These are phyloP conservation scores for Aureobasidium sp. DNA, from an alignment of 2,329 filamentous ascomycete species.

Conservation along the genomic window DNA sequence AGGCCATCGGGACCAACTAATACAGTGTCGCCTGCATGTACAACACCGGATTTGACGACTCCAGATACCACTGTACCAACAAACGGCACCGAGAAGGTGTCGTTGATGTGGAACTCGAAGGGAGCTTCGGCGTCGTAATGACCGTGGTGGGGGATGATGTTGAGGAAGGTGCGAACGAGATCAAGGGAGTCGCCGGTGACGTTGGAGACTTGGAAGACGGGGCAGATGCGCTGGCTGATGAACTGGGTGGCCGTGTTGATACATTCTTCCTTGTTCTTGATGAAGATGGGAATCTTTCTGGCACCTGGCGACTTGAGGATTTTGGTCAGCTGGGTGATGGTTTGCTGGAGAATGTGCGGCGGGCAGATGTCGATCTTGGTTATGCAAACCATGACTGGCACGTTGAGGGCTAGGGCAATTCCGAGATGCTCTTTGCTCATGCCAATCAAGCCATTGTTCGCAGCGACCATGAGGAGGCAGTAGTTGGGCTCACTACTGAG, in stretches of 20 bases:
- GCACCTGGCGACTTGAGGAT: slow-evolving; percentile 93
- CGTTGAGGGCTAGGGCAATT: slow-evolving; percentile 87
- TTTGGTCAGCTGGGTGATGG: slow-evolving; percentile 80
- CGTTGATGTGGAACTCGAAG: slow-evolving; percentile 93
- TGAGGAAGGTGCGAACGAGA: slow-evolving; percentile 84
- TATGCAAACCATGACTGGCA: slow-evolving; percentile 94
- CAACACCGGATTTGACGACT: slow-evolving; percentile 74
- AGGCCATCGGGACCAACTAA: slow-evolving; percentile 85
- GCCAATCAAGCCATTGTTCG: slow-evolving; percentile 92
- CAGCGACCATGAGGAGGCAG: slow-evolving; percentile 95
- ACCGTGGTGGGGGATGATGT: slow-evolving; percentile 89
- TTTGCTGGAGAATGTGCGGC: slow-evolving; percentile 89
- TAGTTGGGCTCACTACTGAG: slow-evolving; percentile 94
- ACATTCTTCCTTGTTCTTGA: slow-evolving; percentile 84
- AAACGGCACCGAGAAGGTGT: slow-evolving; percentile 96
- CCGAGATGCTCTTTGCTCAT: slow-evolving; percentile 99
- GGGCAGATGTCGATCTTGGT: slow-evolving; percentile 99
- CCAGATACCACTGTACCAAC: slow-evolving; percentile 94
- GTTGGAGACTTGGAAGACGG: slow-evolving; percentile 96
- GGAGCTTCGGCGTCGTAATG: slow-evolving; percentile 82
- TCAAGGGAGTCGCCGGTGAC: slow-evolving; percentile 90
- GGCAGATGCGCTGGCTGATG: slow-evolving; percentile 89
- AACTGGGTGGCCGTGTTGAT: slow-evolving; percentile 95
- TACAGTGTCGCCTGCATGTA: slow-evolving; percentile 85
- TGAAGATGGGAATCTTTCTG: slow-evolving; percentile 91